Base-by-base conservation (phyloP, 106 monocot genomes). In the Posidonia australis region DNA sequence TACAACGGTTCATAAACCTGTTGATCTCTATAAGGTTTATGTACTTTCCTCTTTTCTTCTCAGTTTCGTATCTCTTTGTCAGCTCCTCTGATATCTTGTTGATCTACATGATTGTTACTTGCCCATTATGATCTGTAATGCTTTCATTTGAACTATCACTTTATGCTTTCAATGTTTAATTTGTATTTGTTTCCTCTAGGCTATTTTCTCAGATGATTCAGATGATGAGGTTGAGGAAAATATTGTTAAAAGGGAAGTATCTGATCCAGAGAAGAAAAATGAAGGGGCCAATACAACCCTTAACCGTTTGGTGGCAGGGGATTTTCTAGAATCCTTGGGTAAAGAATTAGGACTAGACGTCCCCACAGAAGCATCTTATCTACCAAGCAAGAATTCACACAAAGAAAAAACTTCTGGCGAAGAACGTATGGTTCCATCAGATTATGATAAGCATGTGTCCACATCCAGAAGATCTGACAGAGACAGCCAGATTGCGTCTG, bases 121-220 rank as follows among this genome's bases (percentile, higher is more conserved):
- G n/a, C n/a, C n/a, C n/a, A n/a, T n/a, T n/a, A n/a, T n/a, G n/a
- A n/a, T n/a, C n/a, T 55, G 48, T 49, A 16, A 55, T 43, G 13
- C 41, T 67, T 24, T 28, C 13, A 13, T 32, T 16, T 18, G 10
- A 16, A 17, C 13, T 55, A 21, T 22, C 55, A 22, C 5, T 24
- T 55, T 5, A 55, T 31, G 14, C n/a, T 44, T 23, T 63, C 9
- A 46, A 22, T 21, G 14, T 12, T n/a, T 25, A 43, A 44, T 62
- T 62, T 62, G n/a, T 20, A 43, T 43, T 19, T 44, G 41, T 48
- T 62, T 5, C 21, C 25, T 78, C 49, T 80, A 93, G 89, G 93
- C 93, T 16, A 93, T 93, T 63, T 93, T 93, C 75, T 93, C 93
- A 64, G 93, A 93, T 65, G 92, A 88, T 64, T 88, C 81, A 5